Evolutionary conservation across 2,329 filamentous ascomycete species (phyloP).

Genomic region (Colletotrichum godetiae): DNA sequence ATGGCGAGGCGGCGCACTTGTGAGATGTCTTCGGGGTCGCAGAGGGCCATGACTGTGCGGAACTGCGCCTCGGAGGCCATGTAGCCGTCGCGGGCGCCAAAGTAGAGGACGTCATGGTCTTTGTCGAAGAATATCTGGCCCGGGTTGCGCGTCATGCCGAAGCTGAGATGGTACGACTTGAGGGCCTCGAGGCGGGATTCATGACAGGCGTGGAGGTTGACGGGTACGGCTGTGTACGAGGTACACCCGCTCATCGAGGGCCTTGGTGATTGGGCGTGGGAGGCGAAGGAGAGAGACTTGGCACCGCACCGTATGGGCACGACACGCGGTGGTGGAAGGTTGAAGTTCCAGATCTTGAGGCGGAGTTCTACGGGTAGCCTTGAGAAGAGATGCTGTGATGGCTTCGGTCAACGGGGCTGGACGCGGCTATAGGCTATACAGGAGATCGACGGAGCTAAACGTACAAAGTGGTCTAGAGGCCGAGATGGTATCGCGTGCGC

Average conservation of each 20-base stretch:
- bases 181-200: constrained; percentile 59
- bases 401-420: constrained; percentile 10
- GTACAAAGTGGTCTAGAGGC: constrained; percentile 27
- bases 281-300: constrained; percentile 40
- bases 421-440: background rate
- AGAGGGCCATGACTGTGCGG: constrained; percentile 56
- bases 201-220: constrained; percentile 57
- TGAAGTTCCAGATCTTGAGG: constrained; percentile 59
- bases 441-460: constrained; percentile 33
- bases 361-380: constrained; percentile 59
- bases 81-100: constrained; percentile 56
- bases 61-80: constrained; percentile 59
- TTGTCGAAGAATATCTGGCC: constrained; percentile 57
- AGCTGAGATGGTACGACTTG: constrained; percentile 52
- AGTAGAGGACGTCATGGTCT: constrained; percentile 57
- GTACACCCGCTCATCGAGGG: constrained; percentile 49
- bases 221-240: constrained; percentile 54
- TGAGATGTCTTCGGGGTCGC: constrained; percentile 52
- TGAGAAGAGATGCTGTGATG: constrained; percentile 52
- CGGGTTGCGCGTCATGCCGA: constrained; percentile 54
- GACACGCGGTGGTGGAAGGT: constrained; percentile 54
- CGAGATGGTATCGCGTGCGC: constrained; percentile 17
- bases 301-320: constrained; percentile 55
- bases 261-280: constrained; percentile 14
- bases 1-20: constrained; percentile 56